A percentile compares a stretch with the other conserved stretches of the same genome.
Evolutionary conservation across 2,329 filamentous ascomycete genomes (phyloP).

Genomic region (Zasmidium angulare): DNA sequence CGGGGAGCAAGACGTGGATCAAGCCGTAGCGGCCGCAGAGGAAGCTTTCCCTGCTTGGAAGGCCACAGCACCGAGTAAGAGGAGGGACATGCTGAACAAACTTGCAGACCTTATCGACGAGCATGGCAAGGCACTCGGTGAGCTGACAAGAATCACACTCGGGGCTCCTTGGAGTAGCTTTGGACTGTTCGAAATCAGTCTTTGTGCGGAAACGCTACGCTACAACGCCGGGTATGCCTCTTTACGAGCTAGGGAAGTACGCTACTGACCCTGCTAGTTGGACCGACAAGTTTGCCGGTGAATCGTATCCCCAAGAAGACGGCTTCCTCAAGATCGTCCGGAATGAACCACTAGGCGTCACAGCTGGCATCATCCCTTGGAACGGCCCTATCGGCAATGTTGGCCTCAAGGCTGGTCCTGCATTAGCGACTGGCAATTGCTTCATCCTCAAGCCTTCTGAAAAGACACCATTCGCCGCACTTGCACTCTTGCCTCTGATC

Average conservation of each 20-base stretch:
- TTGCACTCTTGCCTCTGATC: slow-evolving; percentile 63
- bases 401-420: slow-evolving; percentile 72
- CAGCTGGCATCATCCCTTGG: slow-evolving; percentile 61
- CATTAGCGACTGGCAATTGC: slow-evolving; percentile 56
- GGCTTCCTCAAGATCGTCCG: slow-evolving; percentile 44
- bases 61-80: slow-evolving; percentile 56
- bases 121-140: slow-evolving; percentile 54
- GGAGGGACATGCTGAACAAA: slow-evolving; percentile 68
- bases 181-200: slow-evolving; percentile 45
- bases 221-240: slow-evolving; percentile 34
- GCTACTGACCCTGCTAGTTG: slow-evolving; percentile 1
- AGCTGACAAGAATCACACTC: slow-evolving; percentile 48
- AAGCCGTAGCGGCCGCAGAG: slow-evolving; percentile 59
- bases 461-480: slow-evolving; percentile 54
- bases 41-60: slow-evolving; percentile 68
- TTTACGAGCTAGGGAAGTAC: neutral
- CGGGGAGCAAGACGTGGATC: slow-evolving; percentile 54
- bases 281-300: slow-evolving; percentile 25
- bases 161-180: slow-evolving; percentile 48
- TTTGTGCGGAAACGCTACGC: slow-evolving; percentile 43
- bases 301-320: slow-evolving; percentile 24
- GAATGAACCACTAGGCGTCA: slow-evolving; percentile 32
- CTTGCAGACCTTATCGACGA: slow-evolving; percentile 52
- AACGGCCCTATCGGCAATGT: slow-evolving; percentile 72
- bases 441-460: slow-evolving; percentile 53